Evolutionary conservation across 805 yeast genomes (phyloP).

Genomic region (Lachancea fermentati): DNA sequence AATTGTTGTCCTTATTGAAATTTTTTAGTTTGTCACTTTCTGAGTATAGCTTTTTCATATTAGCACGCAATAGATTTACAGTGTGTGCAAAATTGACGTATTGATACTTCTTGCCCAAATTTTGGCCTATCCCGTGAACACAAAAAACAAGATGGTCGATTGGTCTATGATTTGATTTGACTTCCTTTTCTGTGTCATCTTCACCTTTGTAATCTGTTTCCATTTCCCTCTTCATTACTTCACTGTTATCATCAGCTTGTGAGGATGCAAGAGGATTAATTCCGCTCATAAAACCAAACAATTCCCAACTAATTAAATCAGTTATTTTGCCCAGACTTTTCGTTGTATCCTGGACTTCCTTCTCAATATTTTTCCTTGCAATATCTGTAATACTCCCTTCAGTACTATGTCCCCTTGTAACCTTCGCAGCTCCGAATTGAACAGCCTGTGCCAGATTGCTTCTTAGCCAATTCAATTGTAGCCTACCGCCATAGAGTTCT

Average conservation of each 20-base stretch:
- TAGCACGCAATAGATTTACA: conserved; percentile 56
- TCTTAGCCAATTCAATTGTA: conserved; percentile 34
- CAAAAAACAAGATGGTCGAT: conserved; percentile 66
- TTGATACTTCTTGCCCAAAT: conserved; percentile 69
- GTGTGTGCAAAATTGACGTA: conserved; percentile 85
- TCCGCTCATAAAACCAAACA: conserved; percentile 12
- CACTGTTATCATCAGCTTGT: conserved; percentile 16
- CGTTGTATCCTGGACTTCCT: conserved; percentile 18
- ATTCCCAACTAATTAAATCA: conserved; percentile 20
- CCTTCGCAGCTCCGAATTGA: conserved; percentile 43
- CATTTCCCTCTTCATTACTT: conserved; percentile 39
- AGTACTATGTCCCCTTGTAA: conserved; percentile 44
- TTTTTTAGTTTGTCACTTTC: conserved; percentile 38
- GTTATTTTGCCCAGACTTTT: conserved; percentile 18
- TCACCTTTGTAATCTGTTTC: conserved; percentile 49
- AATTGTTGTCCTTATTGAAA: conserved; percentile 39
- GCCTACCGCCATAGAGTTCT: conserved; percentile 37
- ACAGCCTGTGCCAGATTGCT: conserved; percentile 30
- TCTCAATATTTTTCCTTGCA: conserved; percentile 31
- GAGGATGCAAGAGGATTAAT: conserved; percentile 5
- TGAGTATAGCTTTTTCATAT: conserved; percentile 46
- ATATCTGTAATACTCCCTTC: conserved; percentile 9
- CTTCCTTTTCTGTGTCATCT: conserved; percentile 38
- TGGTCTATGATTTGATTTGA: conserved; percentile 35
- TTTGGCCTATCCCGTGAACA: conserved; percentile 93